Base-by-base conservation (phyloP, 2,329 filamentous ascomycete genomes). In the Cryphonectria carpinicola region DNA sequence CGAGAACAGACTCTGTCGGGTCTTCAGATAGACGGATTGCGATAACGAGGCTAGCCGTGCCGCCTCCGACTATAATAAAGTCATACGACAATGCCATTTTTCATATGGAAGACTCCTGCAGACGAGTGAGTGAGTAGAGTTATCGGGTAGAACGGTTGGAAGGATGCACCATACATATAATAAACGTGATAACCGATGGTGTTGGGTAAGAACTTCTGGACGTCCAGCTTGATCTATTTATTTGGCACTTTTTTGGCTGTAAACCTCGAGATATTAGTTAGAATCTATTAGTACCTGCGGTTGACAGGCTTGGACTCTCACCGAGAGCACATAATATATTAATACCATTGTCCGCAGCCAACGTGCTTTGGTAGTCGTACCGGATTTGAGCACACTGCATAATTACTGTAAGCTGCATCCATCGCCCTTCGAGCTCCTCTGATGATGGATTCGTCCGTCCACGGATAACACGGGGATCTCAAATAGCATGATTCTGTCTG, bases 61-160 rank as follows among this genome's bases (percentile, higher is more conserved):
- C 84, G n/a, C 84, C 84, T 43, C 84, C 84, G 19, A 84, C 82
- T 65, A 86, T 78, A 71, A 86, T 76, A 75, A 83, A 85, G 76
- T 86, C 83, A 11, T 70, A 70, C 0, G 32, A 5, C 0, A 61
- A 61, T 43, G 22, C 19, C 28, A 28, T 64, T 37, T 4, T 37
- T n/a, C 17, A 49, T 11, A 19, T n/a, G 10, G 19, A n/a, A 22
- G 19, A 49, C 22, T n/a, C 46, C 6, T 46, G 8, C 2, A n/a
- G 1, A 49, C 19, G 7, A 49, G 46, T 49, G 46, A n/a, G 4
- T 3, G 19, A n/a, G 22, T 49, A 4, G 3, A n/a, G 10, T 11
- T 11, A 49, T 10, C 17, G 22, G 46, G 46, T 49, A 49, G 5
- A 8, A n/a, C 46, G 46, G 22, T 10, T n/a, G 7, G 6, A 49